Percentiles rank a stretch among this genome's conserved stretches.
phyloP scores from a whole-genome alignment of 106 monocot species.

The Dioscorea zingiberensis region DNA sequence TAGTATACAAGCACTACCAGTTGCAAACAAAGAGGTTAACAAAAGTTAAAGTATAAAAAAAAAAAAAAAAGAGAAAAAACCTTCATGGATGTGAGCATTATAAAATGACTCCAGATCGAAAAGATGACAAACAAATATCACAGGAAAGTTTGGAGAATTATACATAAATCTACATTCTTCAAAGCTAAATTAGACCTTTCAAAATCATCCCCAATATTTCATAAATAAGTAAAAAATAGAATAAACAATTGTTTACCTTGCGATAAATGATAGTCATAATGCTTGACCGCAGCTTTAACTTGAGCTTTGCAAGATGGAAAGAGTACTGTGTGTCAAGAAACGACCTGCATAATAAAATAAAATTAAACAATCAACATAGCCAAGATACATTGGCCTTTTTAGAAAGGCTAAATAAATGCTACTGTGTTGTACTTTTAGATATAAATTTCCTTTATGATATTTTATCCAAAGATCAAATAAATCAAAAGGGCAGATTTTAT shows the following conservation, averaged over 20 bases:
- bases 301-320: constrained; percentile 64
- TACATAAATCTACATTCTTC: too few relatives aligned
- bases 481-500: too few relatives aligned
- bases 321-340: constrained; percentile 92
- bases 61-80: too few relatives aligned
- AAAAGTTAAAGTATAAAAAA: neutral
- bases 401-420: too few relatives aligned
- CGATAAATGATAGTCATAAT: constrained; percentile 75
- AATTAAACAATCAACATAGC: neutral
- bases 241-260: constrained; percentile 41
- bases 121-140: too few relatives aligned
- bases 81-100: too few relatives aligned
- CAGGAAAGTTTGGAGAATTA: too few relatives aligned
- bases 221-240: neutral
- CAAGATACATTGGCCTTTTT: neutral
- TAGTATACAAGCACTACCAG: neutral
- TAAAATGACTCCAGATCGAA: too few relatives aligned
- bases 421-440: too few relatives aligned
- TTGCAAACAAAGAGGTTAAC: neutral
- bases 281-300: constrained; percentile 76
- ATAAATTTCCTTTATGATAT: too few relatives aligned
- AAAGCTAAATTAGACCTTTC: too few relatives aligned
- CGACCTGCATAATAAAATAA: constrained; percentile 36
- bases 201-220: neutral
- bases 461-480: too few relatives aligned